Evolutionary conservation across 164 flowering plant genomes (phyloP).

Genomic region (Annona cherimola): DNA sequence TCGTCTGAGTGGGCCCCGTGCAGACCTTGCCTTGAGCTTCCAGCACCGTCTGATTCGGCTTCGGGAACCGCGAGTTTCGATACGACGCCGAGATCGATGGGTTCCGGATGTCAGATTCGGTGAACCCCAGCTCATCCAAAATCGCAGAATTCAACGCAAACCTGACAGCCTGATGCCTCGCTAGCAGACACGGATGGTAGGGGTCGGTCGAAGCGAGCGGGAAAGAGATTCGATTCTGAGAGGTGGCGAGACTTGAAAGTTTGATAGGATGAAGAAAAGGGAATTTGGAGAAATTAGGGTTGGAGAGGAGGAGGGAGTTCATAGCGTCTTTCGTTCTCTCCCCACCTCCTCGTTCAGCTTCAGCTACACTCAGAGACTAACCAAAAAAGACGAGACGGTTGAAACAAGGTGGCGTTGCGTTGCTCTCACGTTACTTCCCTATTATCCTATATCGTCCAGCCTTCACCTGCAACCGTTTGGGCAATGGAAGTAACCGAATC

Average conservation of each 20-base stretch:
- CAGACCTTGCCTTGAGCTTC: slow-evolving; percentile 97
- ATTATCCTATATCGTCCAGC: too few relatives aligned
- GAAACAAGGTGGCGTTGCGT: neutral
- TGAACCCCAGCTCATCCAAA: slow-evolving; percentile 41
- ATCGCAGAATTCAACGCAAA: slow-evolving; percentile 34
- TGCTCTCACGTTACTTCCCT: too few relatives aligned
- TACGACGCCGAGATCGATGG: slow-evolving; percentile 67
- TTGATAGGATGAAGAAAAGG: slow-evolving; percentile 12
- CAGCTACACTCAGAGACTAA: neutral
- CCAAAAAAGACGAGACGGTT: neutral
- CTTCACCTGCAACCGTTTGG: too few relatives aligned
- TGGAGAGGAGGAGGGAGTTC: slow-evolving; percentile 33
- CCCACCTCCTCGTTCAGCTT: neutral
- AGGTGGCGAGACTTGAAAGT: neutral
- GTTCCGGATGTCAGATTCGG: slow-evolving; percentile 38
- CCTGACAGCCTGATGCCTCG: slow-evolving; percentile 11
- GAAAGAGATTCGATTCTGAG: slow-evolving; percentile 4
- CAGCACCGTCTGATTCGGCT: slow-evolving; percentile 80
- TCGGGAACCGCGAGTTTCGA: slow-evolving; percentile 39
- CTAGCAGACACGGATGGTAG: slow-evolving; percentile 9
- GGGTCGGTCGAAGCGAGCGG: neutral
- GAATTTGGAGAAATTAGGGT: slow-evolving; percentile 14
- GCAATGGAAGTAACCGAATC: too few relatives aligned
- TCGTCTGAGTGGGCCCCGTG: slow-evolving; percentile 92
- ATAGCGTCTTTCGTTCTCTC: slow-evolving; percentile 16